phyloP scores from a whole-genome alignment of 2,329 filamentous ascomycete species.

The Bipolaris victoriae region DNA sequence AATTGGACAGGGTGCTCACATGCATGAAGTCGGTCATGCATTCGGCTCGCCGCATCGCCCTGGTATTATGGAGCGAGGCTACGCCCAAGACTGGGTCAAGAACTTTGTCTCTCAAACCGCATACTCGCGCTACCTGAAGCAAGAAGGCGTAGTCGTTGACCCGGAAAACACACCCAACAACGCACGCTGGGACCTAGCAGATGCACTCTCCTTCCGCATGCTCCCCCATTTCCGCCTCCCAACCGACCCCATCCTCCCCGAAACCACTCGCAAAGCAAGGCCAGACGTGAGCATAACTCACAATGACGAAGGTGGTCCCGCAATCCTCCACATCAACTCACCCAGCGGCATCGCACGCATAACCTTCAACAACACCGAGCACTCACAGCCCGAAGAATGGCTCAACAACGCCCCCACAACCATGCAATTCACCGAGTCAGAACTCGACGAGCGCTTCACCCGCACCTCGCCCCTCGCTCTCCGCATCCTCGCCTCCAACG shows the following conservation, averaged over 20 bases:
- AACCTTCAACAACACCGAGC: conserved; percentile 31
- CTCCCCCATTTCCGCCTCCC: conserved; percentile 40
- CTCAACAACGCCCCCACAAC: conserved; percentile 14
- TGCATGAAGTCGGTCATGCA: conserved; percentile 49
- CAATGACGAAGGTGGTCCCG: conserved; percentile 25
- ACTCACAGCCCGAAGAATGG: conserved; percentile 24
- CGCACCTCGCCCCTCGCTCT: conserved; percentile 38
- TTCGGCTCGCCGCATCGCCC: conserved; percentile 41
- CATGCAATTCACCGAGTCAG: conserved; percentile 26
- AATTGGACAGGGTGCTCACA: conserved; percentile 48
- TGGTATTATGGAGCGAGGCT: conserved; percentile 45
- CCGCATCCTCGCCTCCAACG: conserved; percentile 51
- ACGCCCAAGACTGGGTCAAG: conserved; percentile 47
- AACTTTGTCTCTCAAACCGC: conserved; percentile 49
- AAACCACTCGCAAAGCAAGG: conserved; percentile 15
- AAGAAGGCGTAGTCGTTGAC: conserved; percentile 13
- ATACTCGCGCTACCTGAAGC: conserved; percentile 5
- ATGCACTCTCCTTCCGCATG: conserved; percentile 36
- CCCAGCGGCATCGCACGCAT: conserved; percentile 37
- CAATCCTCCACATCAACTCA: conserved; percentile 28
- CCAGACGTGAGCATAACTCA: conserved; percentile 12
- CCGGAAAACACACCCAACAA: conserved; percentile 26
- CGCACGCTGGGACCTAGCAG: conserved; percentile 42
- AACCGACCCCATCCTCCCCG: conserved; percentile 23
- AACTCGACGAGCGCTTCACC: conserved; percentile 45